Percentiles rank a stretch among this genome's conserved stretches.
Evolutionary conservation across 805 yeast species (phyloP).

Genomic region (Candida vartiovaarae): DNA sequence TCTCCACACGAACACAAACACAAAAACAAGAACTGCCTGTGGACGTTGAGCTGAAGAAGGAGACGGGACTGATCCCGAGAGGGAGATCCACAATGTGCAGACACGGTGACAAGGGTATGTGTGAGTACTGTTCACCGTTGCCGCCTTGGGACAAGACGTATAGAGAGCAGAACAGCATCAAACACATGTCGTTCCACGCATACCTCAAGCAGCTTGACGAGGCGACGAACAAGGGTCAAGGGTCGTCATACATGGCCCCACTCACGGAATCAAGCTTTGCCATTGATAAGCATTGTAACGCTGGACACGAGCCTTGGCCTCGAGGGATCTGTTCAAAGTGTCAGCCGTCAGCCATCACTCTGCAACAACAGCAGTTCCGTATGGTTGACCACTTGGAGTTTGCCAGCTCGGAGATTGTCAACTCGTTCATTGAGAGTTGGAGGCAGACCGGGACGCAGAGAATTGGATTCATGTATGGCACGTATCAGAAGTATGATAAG

Average conservation of each 20-base stretch:
- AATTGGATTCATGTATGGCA: slow-evolving; percentile 78
- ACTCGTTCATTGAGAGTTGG: slow-evolving; percentile 88
- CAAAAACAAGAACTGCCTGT: slow-evolving; percentile 49
- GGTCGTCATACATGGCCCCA: slow-evolving; percentile 74
- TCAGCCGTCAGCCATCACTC: slow-evolving; percentile 91
- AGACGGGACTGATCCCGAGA: slow-evolving; percentile 69
- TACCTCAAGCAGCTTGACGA: slow-evolving; percentile 68
- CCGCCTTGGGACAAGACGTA: slow-evolving; percentile 91
- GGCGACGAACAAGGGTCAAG: slow-evolving; percentile 45
- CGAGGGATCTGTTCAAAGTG: slow-evolving; percentile 91
- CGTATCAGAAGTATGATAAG: slow-evolving; percentile 66
- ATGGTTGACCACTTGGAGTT: slow-evolving; percentile 98
- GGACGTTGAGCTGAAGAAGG: slow-evolving; percentile 58
- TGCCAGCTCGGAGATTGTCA: slow-evolving; percentile 63
- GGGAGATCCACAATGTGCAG: slow-evolving; percentile 58
- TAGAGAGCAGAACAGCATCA: slow-evolving; percentile 66
- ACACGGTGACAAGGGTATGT: slow-evolving; percentile 94
- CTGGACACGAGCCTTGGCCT: slow-evolving; percentile 94
- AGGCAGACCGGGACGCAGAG: slow-evolving; percentile 83
- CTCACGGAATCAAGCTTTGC: slow-evolving; percentile 62
- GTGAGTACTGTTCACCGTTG: slow-evolving; percentile 92
- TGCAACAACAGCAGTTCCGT: slow-evolving; percentile 83
- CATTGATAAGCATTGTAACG: slow-evolving; percentile 57
- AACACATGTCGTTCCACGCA: slow-evolving; percentile 85
- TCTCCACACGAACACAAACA: slow-evolving; percentile 3